Conservation (phyloP, 2,329 filamentous ascomycete species). For the Ilyonectria mors-panacis region DNA sequence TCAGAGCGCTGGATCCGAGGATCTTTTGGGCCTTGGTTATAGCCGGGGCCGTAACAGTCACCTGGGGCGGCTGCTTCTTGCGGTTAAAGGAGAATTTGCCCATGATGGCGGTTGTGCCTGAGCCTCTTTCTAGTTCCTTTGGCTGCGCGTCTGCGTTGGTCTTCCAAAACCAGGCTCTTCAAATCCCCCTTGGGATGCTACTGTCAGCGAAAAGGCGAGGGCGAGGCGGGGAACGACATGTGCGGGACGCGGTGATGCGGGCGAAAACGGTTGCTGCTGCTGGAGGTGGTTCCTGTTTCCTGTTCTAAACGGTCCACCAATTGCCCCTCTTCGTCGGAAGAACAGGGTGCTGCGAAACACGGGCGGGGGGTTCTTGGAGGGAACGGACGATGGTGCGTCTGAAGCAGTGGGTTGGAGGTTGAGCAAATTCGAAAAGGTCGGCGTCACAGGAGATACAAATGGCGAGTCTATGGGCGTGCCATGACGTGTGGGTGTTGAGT, state of each 20-base stretch:
- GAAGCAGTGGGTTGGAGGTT: background rate
- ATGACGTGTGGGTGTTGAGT: constrained; percentile 18
- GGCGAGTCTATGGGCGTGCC: constrained; percentile 24
- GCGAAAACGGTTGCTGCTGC: background rate
- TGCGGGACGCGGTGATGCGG: constrained; percentile 32
- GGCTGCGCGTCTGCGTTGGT: constrained; percentile 2
- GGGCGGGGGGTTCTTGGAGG: constrained; percentile 6
- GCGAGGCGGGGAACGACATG: constrained; percentile 42
- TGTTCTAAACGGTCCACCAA: constrained; percentile 10
- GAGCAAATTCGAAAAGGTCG: background rate
- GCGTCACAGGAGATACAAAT: background rate
- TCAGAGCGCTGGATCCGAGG: constrained; percentile 44
- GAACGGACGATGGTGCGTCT: background rate
- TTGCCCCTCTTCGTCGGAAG: constrained; percentile 22
- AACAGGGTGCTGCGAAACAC: constrained; percentile 11
- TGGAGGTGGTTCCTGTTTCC: constrained; percentile 1
- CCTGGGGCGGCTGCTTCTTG: constrained; percentile 49
- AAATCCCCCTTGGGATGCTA: constrained; percentile 39
- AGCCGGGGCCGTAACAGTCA: constrained; percentile 46
- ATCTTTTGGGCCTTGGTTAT: constrained; percentile 49
- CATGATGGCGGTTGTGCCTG: constrained; percentile 39
- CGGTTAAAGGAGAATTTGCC: constrained; percentile 49
- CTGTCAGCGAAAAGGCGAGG: constrained; percentile 38
- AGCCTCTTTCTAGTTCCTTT: constrained; percentile 17
- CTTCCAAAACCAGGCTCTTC: constrained; percentile 30